These are phyloP conservation scores for Starmerella bombi DNA, from an alignment of 805 yeast species.

Conservation along the genomic window DNA sequence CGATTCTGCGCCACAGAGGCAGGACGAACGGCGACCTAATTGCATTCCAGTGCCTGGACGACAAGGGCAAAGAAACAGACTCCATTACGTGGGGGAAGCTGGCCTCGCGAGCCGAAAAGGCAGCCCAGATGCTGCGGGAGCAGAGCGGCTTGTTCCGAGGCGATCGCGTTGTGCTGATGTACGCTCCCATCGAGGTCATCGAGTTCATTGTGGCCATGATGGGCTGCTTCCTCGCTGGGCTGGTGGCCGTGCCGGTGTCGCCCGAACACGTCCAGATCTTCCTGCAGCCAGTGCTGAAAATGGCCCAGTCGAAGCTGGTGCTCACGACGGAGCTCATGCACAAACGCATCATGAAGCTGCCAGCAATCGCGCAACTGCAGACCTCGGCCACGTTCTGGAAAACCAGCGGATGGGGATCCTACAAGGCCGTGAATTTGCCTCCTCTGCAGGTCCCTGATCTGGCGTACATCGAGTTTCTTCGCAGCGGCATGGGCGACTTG, in stretches of 20 bases:
- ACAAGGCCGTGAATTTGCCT: slow-evolving; percentile 46
- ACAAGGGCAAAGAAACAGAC: slow-evolving; percentile 65
- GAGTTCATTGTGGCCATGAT: slow-evolving; percentile 77
- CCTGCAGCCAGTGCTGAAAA: slow-evolving; percentile 26
- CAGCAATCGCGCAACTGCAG: slow-evolving; percentile 2
- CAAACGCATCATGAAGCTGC: slow-evolving; percentile 52
- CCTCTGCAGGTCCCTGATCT: slow-evolving; percentile 64
- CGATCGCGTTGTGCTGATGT: slow-evolving; percentile 73
- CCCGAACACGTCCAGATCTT: slow-evolving; percentile 42
- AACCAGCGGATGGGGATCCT: slow-evolving; percentile 75
- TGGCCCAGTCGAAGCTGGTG: slow-evolving; percentile 65
- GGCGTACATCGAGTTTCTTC: slow-evolving; percentile 85
- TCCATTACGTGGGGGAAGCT: slow-evolving; percentile 84
- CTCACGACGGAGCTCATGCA: slow-evolving; percentile 68
- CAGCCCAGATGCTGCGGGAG: slow-evolving; percentile 70
- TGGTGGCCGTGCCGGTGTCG: slow-evolving; percentile 86
- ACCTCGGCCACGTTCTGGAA: slow-evolving; percentile 46
- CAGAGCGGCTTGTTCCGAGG: slow-evolving; percentile 61
- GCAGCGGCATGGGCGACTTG: slow-evolving; percentile 80
- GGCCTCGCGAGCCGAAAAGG: slow-evolving; percentile 67
- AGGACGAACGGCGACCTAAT: slow-evolving; percentile 47
- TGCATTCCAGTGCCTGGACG: slow-evolving; percentile 61
- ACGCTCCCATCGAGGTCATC: slow-evolving; percentile 67
- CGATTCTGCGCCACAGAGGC: slow-evolving; percentile 62
- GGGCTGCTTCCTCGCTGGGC: slow-evolving; percentile 88